Conservation (phyloP, 352 stramenopile genomes). For the Aphanomyces euteiches region DNA sequence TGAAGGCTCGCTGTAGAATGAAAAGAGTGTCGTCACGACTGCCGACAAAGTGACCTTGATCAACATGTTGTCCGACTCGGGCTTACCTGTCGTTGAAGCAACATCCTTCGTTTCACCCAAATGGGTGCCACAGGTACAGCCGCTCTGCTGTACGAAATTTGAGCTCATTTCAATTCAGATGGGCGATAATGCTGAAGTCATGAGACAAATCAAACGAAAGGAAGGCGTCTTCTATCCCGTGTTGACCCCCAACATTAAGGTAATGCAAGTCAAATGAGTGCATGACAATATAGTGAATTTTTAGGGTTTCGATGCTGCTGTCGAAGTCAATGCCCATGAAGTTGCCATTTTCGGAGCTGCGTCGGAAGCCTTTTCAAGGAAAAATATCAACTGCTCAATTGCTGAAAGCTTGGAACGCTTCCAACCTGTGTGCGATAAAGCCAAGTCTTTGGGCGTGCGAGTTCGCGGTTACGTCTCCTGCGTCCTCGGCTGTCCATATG, state of each 20-base stretch:
- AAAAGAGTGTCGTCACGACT: slow-evolving; percentile 83
- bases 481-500: slow-evolving; percentile 95
- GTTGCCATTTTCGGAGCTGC: slow-evolving; percentile 95
- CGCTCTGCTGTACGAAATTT: not conserved
- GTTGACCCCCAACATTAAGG: slow-evolving; percentile 93
- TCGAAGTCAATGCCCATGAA: slow-evolving; percentile 83
- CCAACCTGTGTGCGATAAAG: slow-evolving; percentile 80
- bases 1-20: slow-evolving; percentile 67
- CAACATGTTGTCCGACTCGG: slow-evolving; percentile 85
- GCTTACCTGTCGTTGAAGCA: slow-evolving; percentile 88
- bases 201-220: slow-evolving; percentile 77
- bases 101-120: slow-evolving; percentile 96
- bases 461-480: slow-evolving; percentile 93
- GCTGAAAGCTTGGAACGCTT: slow-evolving; percentile 93
- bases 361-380: slow-evolving; percentile 92
- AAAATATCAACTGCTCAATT: slow-evolving; percentile 98
- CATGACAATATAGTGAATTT: not conserved
- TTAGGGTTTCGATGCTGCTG: slow-evolving; percentile 83
- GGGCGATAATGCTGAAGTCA: slow-evolving; percentile 87
- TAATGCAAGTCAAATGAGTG: slow-evolving; percentile 20
- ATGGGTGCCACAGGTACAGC: slow-evolving; percentile 90
- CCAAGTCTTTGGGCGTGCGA: slow-evolving; percentile 67
- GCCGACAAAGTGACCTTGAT: slow-evolving; percentile 90
- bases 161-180: slow-evolving; percentile 65
- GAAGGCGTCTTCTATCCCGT: slow-evolving; percentile 83